Evolutionary conservation across 495 filamentous ascomycete genomes (phyloP), one percentile per base, ranked within the genome.

Genomic region (Annulohypoxylon stygium): DNA sequence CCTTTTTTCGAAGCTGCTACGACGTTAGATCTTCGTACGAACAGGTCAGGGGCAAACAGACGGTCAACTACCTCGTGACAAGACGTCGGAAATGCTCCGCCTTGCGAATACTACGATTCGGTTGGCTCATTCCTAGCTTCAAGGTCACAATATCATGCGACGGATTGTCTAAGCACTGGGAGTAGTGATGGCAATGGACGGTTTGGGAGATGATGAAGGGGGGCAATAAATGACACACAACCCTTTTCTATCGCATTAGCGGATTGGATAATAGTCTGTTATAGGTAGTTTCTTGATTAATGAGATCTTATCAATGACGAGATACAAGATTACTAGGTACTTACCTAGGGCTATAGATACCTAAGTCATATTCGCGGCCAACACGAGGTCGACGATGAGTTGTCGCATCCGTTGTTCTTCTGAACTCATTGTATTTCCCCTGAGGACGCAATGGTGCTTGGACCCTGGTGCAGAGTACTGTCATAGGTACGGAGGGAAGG

Each of bases 51-150:
- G 48, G 61, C 33, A 61, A 50, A 41, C 30, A 57, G 20, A 33
- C 23, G 55, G 61, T 61, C 39, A 50, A 45, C 18, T 54, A 14
- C 55, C 43, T 53, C 41, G 33, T 39, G 51, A 53, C 60, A 20
- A 54, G 60, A 61, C 47, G 20, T 65, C 26, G 23, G 39, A 18
- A 50, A 68, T n/a, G 14, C 53, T 33, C 47, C 45, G 50, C 66
- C 50, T 58, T 39, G 41, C 54, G 51, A 64, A 64, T 20, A 23
- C 51, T 16, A 16, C 63, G 57, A 55, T 51, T 67, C 33, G 34
- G 57, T 61, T 66, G 43, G 37, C 14, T 69, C 37, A 48, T 16
- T 48, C 66, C 66, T 53, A 66, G 65, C 55, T 39, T 69, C 61
- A 26, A 61, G 14, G 50, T 47, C 36, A 67, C 55, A n/a, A 14